Conservation (phyloP, 176 grass and related monocot species). For the Carex myosuroides region DNA sequence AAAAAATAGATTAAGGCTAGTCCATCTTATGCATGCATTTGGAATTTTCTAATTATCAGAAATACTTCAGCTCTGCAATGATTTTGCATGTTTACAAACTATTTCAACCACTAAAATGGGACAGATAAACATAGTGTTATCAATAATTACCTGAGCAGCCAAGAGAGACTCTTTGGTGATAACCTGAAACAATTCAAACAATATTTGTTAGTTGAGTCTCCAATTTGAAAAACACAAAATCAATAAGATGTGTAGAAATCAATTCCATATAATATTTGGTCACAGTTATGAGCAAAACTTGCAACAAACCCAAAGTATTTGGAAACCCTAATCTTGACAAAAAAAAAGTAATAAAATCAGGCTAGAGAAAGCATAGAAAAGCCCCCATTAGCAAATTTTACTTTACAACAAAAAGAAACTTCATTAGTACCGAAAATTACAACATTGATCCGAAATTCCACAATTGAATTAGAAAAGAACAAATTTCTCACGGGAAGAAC, state of each 20-base stretch:
- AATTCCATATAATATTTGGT: not conserved
- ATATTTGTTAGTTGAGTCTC: conserved; percentile 21
- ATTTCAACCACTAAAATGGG: not conserved
- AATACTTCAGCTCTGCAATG: not conserved
- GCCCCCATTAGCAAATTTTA: not conserved
- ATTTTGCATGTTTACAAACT: not conserved
- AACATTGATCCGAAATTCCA: not conserved
- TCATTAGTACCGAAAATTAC: not conserved
- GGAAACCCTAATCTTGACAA: not conserved
- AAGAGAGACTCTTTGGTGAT: conserved; percentile 90
- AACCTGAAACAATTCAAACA: conserved; percentile 40
- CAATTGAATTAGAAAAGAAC: not conserved
- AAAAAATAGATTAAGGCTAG: not conserved
- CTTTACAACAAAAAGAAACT: not conserved
- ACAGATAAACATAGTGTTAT: not conserved
- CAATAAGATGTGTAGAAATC: not conserved
- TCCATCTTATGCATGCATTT: not conserved
- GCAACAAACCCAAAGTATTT: not conserved
- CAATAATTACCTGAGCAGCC: conserved; percentile 60
- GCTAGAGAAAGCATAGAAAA: not conserved
- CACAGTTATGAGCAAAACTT: not conserved
- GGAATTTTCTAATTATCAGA: not conserved
- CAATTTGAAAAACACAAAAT: not conserved
- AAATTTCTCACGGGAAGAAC: not conserved
- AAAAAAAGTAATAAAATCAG: not conserved